Evolutionary conservation across 768 basidiomycete genomes (phyloP).

Genomic region (Rubroboletus pulcherrimus): DNA sequence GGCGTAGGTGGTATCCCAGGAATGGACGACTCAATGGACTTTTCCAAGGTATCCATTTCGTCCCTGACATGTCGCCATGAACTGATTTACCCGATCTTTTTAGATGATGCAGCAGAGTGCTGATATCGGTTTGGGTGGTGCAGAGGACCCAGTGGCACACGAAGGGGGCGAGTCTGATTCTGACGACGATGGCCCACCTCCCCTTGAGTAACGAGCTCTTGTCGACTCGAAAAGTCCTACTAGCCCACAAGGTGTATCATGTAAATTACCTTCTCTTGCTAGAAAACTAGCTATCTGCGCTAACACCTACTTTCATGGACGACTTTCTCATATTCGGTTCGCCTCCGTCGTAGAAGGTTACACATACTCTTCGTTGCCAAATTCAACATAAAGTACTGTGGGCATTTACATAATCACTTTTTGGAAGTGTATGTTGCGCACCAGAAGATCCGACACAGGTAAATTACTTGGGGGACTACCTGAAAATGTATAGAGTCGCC

Average conservation of each 20-base stretch:
- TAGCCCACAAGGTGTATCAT: constrained; percentile 6
- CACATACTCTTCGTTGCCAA: neutral
- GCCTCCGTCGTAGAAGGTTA: neutral
- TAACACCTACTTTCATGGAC: neutral
- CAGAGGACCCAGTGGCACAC: neutral
- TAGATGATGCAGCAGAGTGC: constrained; percentile 43
- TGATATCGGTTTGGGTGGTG: constrained; percentile 17
- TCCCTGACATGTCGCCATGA: constrained; percentile 2
- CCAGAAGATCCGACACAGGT: neutral
- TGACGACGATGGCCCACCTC: constrained; percentile 69
- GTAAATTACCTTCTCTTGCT: constrained; percentile 13
- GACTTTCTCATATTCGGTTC: neutral
- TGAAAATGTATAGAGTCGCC: neutral
- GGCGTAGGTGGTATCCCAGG: constrained; percentile 36
- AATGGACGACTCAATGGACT: constrained; percentile 53
- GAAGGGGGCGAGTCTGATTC: constrained; percentile 32
- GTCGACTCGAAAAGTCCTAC: neutral
- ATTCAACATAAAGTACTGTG: too few species aligned
- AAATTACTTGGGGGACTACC: neutral
- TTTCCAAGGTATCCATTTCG: constrained; percentile 47
- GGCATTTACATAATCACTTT: too few species aligned
- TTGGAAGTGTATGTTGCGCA: neutral
- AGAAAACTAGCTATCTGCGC: constrained; percentile 2
- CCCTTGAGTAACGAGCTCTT: constrained; percentile 49
- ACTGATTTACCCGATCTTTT: constrained; percentile 5